These are phyloP conservation scores for Rhinocladiella similis DNA, from an alignment of 2,329 filamentous ascomycete species.

Conservation along the genomic window DNA sequence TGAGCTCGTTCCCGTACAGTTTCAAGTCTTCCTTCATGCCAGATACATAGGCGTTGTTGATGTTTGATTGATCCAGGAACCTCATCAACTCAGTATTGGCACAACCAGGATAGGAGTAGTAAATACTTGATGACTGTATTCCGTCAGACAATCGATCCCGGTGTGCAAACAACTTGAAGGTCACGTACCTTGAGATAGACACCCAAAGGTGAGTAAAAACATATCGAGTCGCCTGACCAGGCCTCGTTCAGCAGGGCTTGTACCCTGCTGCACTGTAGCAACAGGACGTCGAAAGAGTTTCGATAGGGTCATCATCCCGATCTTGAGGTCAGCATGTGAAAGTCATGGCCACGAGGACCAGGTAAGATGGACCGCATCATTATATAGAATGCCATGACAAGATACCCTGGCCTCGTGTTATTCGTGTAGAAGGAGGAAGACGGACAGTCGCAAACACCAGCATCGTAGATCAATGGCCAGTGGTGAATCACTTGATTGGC, in stretches of 20 bases:
- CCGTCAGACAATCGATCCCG: not conserved
- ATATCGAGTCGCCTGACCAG: conserved; percentile 1
- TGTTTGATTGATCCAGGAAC: conserved; percentile 20
- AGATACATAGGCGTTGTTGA: conserved; percentile 29
- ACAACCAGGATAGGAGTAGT: not conserved
- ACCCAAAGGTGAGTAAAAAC: conserved; percentile 2
- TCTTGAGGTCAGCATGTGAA: not conserved
- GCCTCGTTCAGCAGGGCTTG: not conserved
- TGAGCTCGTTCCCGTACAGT: conserved; percentile 52
- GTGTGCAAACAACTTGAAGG: not conserved
- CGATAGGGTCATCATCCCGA: not conserved
- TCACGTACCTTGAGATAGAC: conserved; percentile 1
- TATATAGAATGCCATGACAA: not conserved
- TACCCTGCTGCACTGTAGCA: not conserved
- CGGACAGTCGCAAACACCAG: not conserved
- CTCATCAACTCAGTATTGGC: not conserved
- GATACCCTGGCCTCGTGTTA: too few species aligned
- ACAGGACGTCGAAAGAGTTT: not conserved
- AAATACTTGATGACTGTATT: not conserved
- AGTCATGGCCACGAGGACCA: not conserved
- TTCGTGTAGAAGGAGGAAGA: not conserved
- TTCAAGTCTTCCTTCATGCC: conserved; percentile 49
- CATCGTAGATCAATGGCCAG: not conserved
- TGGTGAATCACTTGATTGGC: not conserved
- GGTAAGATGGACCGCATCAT: not conserved